A percentile compares a stretch with the other conserved stretches of the same genome.
These are phyloP conservation scores for Nadsonia starkeyi-henricii DNA, from an alignment of 1,139 yeast species.

Conservation along the genomic window DNA sequence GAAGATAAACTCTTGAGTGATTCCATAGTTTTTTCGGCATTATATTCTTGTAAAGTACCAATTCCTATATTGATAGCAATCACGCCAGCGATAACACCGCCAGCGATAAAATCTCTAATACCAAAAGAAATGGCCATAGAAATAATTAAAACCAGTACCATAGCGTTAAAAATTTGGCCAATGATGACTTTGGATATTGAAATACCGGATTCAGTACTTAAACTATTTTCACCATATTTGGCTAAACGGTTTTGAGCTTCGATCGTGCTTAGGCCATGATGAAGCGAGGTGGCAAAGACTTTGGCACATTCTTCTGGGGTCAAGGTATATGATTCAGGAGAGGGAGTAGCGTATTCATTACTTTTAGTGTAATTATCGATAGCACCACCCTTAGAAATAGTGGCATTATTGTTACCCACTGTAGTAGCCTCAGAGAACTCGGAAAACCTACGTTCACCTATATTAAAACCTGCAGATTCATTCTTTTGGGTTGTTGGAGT, in stretches of 20 bases:
- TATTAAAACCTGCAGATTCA: too few relatives aligned
- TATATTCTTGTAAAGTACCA: constrained; percentile 57
- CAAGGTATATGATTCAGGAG: not conserved
- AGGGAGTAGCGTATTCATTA: too few relatives aligned
- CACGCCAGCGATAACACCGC: constrained; percentile 68
- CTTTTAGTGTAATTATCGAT: too few relatives aligned
- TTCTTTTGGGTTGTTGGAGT: too few relatives aligned
- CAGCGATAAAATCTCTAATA: constrained; percentile 67
- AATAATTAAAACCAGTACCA: constrained; percentile 60
- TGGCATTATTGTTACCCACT: too few relatives aligned
- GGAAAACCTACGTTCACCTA: not conserved
- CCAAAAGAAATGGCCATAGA: constrained; percentile 68
- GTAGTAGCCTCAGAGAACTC: not conserved
- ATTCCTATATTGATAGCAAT: constrained; percentile 51
- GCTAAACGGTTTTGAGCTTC: constrained; percentile 26
- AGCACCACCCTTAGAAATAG: too few relatives aligned
- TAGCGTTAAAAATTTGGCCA: constrained; percentile 66
- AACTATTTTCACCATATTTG: constrained; percentile 42
- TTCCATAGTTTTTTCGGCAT: constrained; percentile 74
- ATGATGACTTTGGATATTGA: constrained; percentile 45
- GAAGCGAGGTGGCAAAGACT: constrained; percentile 3
- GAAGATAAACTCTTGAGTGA: constrained; percentile 55
- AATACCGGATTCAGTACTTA: constrained; percentile 48
- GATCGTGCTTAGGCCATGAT: constrained; percentile 34
- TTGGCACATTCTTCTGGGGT: constrained; percentile 1